Evolutionary conservation across 805 yeast species (phyloP), one percentile per base, ranked within the genome.

Genomic region (Yarrowia phangngaensis): DNA sequence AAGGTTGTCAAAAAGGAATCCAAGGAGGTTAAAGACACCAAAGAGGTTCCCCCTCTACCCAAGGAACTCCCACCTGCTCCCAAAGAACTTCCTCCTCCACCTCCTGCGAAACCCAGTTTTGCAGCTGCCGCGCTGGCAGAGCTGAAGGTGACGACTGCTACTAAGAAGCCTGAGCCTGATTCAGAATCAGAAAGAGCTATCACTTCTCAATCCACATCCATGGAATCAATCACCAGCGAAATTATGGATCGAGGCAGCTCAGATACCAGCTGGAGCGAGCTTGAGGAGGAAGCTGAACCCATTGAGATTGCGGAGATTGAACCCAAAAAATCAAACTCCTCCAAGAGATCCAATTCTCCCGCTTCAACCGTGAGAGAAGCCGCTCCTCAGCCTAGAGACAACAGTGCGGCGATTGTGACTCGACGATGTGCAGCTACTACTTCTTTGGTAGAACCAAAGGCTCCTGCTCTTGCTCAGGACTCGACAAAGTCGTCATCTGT

Each of bases 51-150:
- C 9, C 9, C 24, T 9, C n/a, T n/a, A n/a, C n/a, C n/a, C n/a
- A n/a, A n/a, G n/a, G 9, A 22, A 9, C 7, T 22, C 24, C 35
- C 15, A 7, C 11, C 35, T 2, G 32, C 32, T 4, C 32, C 45
- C 14, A 17, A 15, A 1, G 32, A n/a, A n/a, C 32, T 32, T 4
- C 13, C 45, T 11, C 32, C 45, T 13, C 17, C 16, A 8, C 20
- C 24, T 19, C 45, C 19, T 20, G 13, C 9, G 12, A 35, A 35
- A 17, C 45, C 45, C 19, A 15, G 20, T 6, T 38, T 38, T 27
- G 45, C 45, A n/a, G 45, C 45, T 13, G 45, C 45, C 8, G 45
- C 45, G 9, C 16, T 38, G 8, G n/a, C n/a, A n/a, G n/a, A n/a
- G n/a, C n/a, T n/a, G n/a, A n/a, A n/a, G n/a, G 32, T 38, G 11